Conservation (phyloP, 768 basidiomycete genomes). For the Trametes meyenii region DNA sequence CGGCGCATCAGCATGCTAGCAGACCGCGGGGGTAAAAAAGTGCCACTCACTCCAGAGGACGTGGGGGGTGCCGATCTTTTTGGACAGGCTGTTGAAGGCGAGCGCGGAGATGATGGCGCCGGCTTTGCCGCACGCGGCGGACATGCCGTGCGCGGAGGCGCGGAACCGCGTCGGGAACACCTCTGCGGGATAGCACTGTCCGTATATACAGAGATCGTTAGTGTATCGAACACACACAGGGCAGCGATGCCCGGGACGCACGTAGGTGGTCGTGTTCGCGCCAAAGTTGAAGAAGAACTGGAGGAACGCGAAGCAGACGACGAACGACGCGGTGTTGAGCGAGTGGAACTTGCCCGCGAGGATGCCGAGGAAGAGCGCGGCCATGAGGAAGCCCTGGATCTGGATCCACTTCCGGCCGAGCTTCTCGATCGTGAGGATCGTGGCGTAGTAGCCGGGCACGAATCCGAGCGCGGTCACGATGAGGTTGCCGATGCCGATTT, state of each 20-base stretch:
- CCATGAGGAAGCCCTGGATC: constrained; percentile 70
- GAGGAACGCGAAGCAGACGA: constrained; percentile 72
- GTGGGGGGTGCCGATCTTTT: constrained; percentile 62
- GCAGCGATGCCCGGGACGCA: constrained; percentile 13
- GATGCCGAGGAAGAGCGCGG: constrained; percentile 71
- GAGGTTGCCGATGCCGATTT: constrained; percentile 65
- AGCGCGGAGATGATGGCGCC: constrained; percentile 80
- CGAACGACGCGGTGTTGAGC: constrained; percentile 61
- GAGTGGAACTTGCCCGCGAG: constrained; percentile 65
- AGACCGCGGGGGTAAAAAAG: not conserved
- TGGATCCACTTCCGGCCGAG: constrained; percentile 79
- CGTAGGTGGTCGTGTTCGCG: constrained; percentile 54
- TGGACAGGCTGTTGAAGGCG: constrained; percentile 65
- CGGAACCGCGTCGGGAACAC: constrained; percentile 80
- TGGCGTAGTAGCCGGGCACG: constrained; percentile 76
- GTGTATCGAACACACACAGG: no score
- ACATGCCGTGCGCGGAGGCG: constrained; percentile 74
- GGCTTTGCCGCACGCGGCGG: constrained; percentile 71
- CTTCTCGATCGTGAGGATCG: constrained; percentile 69
- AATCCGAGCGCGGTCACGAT: constrained; percentile 78
- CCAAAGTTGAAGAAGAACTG: constrained; percentile 89
- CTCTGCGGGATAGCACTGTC: constrained; percentile 71
- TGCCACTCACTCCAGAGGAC: constrained; percentile 70
- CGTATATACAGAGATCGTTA: not conserved
- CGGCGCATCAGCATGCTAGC: not conserved